Evolutionary conservation across 2,329 filamentous ascomycete species (phyloP), one percentile per base, ranked within the genome.

Genomic region (Fusarium brevicatenulatum): DNA sequence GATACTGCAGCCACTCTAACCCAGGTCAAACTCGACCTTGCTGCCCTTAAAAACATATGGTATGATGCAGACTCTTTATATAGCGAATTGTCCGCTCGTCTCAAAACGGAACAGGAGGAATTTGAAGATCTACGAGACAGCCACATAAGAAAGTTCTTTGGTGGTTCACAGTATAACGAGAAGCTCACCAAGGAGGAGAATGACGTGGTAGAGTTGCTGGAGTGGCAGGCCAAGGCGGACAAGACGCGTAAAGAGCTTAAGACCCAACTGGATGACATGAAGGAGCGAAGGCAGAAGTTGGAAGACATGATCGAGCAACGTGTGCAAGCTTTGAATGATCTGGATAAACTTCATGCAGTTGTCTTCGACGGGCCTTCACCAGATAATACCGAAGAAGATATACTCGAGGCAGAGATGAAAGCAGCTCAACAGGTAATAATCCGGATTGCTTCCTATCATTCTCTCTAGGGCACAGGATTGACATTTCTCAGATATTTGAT

Each of bases 201-300:
- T 37, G 57, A 61, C n/a, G 47, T 43, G 57, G 16, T 15, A 28
- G 37, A 36, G 15, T 12, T 61, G 18, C 30, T 43, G 10, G 47
- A 61, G n/a, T 61, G 47, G 37, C 47, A 28, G 30, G 28, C 30
- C 7, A 61, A 61, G 30, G 57, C 57, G 18, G 57, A 61, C 15
- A 61, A 54, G 7, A 54, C 37, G 19, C 47, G 57, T 19, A 61
- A 61, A 12, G 57, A 61, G n/a, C 47, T 61, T 19, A 28, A 54
- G 6, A 4, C 47, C 23, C 54, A 54, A 19, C 37, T 61, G 30
- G 37, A 61, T 9, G 47, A 34, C 13, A 54, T 54, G 57, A 61
- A 61, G 19, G 57, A 61, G n/a, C 47, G 21, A 8, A 54, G 57
- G 19, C 21, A 36, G 28, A 61, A 54, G 19, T 21, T 61, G 8